Base-by-base conservation (phyloP, 2,329 filamentous ascomycete species). In the Colletotrichum gigasporum region DNA sequence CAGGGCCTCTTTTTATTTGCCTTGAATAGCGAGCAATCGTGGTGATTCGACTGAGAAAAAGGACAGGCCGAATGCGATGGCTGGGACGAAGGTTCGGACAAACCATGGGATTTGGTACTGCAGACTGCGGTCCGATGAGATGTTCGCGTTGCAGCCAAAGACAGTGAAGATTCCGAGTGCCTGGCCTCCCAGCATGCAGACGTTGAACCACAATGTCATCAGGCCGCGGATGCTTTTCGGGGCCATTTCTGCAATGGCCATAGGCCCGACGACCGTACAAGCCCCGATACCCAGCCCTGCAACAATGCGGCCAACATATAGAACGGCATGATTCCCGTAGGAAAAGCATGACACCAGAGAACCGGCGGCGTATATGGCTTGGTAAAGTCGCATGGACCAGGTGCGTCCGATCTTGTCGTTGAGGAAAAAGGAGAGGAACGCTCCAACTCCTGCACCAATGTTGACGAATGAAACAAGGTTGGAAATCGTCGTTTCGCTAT, bases 21-120 rank as follows among this genome's bases (percentile, higher is more conserved):
- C 72, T 16, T 71, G 70, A 12, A 74, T 65, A 22, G 77, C 70
- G 2, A 78, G 70, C 76, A 76, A 80, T 45, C 76, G 67, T 2
- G 78, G 76, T 5, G 73, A 76, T 53, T 80, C 78, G 12, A 71
- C 74, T 9, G 76, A 65, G 37, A 79, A 74, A 64, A 77, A 76
- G 8, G 73, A 73, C 50, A 53, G 20, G 6, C 24, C 35, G 2
- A 53, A 5, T 8, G 35, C 34, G 12, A 53, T 53, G 1, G 69
- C 71, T 3, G 67, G 47, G 0, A 42, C 35, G 22, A 53, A 22
- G 14, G 22, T 30, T 24, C 42, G 50, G 9, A 47, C 37, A 32
- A 54, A 54, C 7, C 70, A 65, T 0, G 74, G 73, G 7, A 75
- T 66, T 30, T 75, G 72, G 18, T 73, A 77, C 30, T 75, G 73